These are phyloP conservation scores for Solanum medicagineum DNA, from an alignment of 257 asterid species.

Conservation along the genomic window DNA sequence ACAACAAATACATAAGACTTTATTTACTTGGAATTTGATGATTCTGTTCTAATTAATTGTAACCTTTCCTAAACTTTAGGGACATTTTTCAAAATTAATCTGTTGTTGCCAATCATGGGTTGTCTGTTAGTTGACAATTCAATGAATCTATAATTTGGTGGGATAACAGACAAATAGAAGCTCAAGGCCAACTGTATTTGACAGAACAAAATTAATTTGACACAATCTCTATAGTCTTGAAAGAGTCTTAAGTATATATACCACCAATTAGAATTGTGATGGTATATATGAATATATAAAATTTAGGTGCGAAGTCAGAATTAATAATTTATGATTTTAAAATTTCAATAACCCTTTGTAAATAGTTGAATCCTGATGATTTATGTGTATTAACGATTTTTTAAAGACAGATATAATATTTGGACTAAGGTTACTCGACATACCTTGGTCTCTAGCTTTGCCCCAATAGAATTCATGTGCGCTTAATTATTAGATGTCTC, in stretches of 20 bases:
- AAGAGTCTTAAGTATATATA: not conserved
- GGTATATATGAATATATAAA: not conserved
- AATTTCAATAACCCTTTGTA: too few species aligned
- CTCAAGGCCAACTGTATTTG: constrained; percentile 43
- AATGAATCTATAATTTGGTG: constrained; percentile 38
- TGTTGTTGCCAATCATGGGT: constrained; percentile 36
- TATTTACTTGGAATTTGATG: not conserved
- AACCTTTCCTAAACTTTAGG: not conserved
- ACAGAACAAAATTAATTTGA: not conserved
- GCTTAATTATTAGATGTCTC: not conserved
- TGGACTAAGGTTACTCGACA: not conserved
- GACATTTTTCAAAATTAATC: not conserved
- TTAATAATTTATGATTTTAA: not conserved
- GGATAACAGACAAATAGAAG: constrained; percentile 60
- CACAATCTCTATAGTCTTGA: not conserved
- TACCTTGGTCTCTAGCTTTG: not conserved
- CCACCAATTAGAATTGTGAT: not conserved
- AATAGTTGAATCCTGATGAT: not conserved
- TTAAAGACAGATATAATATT: not conserved
- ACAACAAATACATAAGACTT: too few species aligned
- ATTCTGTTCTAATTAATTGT: not conserved
- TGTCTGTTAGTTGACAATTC: constrained; percentile 31
- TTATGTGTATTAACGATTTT: not conserved
- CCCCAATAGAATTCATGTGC: too few species aligned
- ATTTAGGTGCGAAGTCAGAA: accelerated